Evolutionary conservation across 495 filamentous ascomycete genomes (phyloP), one percentile per base, ranked within the genome.

Genomic region (Talaromyces ruber): DNA sequence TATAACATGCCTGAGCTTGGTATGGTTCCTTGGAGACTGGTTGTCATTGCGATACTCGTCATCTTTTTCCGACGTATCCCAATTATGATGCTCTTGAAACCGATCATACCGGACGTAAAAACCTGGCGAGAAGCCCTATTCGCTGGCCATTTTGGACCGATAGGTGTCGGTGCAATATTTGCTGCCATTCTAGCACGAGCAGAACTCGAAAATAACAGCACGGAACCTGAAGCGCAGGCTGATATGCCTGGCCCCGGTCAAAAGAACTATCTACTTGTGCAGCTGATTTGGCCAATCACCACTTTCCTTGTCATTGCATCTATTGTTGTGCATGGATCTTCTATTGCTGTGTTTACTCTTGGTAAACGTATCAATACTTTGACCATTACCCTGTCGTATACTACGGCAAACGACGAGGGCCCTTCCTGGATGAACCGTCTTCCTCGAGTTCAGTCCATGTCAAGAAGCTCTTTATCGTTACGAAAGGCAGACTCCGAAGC

Each of bases 321-420:
- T 6, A 99, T 99, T 64, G 70, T 97, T 58, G 92, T 99, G 4
- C 95, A 99, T 70, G 95, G 95, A 7, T 97, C 93, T 28, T 99
- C 95, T 0, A 91, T 99, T 70, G 95, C 95, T 8, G 95, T 99
- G 12, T 99, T 99, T 69, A 98, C 95, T 0, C 84, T 99, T 7
- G 95, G 95, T 55, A 99, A 98, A 72, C 94, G 88, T 54, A 98
- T 99, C 81, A 98, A 99, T 74, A 98, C 95, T 2, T 80, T 99
- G 63, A 91, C 90, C 11, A 82, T 99, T 56, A 96, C 94, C 12
- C 88, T 98, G 80, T 98, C 95, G 0, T 98, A 97, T 76, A 98
- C 95, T 0, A 80, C 84, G 65, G 92, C 88, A 60, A 88, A 87
- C 59, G 93, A 97, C 66, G 93, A 97, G 6, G 91, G 91, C 6